Evolutionary conservation across 441 rosid genomes (phyloP).

Genomic region (Pelargonium citronellum): DNA sequence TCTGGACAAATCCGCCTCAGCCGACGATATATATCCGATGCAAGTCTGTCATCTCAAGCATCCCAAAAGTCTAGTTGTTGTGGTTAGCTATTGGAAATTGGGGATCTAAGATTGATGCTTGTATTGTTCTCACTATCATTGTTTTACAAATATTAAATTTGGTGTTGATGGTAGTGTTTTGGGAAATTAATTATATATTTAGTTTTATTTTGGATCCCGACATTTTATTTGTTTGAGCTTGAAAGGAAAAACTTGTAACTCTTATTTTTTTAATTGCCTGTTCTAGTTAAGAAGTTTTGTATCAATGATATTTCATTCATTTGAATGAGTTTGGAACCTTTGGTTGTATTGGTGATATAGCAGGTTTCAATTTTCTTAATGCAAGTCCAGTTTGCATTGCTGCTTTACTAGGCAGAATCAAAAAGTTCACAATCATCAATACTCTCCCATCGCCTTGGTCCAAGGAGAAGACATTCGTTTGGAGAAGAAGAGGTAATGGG

Average conservation of each 20-base stretch:
- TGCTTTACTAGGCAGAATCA: conserved; percentile 84
- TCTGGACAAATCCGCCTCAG: no score
- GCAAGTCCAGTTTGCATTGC: no score
- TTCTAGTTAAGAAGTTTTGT: no score
- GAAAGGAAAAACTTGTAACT: neutral
- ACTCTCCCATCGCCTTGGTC: conserved; percentile 59
- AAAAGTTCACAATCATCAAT: conserved; percentile 68
- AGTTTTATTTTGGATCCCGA: neutral
- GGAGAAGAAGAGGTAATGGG: conserved; percentile 93
- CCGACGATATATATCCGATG: no score
- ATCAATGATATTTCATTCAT: no score
- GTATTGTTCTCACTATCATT: neutral
- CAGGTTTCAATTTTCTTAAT: no score
- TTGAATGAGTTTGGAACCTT: no score
- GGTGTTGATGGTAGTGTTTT: neutral
- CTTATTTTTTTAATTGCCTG: neutral
- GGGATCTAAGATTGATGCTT: conserved; percentile 4
- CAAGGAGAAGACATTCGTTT: conserved; percentile 94
- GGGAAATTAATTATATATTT: neutral
- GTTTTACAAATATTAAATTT: neutral
- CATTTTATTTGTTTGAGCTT: neutral
- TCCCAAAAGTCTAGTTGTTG: conserved; percentile 79
- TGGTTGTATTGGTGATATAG: no score
- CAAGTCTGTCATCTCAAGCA: conserved; percentile 48
- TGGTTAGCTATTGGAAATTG: conserved; percentile 36